These are phyloP conservation scores for Phialophora macrospora DNA, from an alignment of 2,329 filamentous ascomycete species.

Conservation along the genomic window DNA sequence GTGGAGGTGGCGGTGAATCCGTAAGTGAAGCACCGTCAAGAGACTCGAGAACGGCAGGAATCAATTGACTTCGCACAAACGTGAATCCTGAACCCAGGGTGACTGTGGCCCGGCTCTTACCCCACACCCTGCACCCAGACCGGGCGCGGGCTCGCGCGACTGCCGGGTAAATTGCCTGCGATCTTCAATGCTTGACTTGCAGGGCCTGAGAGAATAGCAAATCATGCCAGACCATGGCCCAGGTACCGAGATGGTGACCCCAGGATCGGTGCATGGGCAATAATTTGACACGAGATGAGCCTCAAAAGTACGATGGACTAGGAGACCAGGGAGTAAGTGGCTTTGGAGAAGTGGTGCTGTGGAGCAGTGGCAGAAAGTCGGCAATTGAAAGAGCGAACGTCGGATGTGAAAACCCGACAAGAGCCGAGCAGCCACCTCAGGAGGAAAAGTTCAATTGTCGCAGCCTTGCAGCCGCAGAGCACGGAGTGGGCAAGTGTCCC, in stretches of 20 bases:
- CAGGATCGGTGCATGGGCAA: neutral
- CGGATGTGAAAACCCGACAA: constrained; percentile 2
- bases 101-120: constrained; percentile 28
- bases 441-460: neutral
- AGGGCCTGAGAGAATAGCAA: neutral
- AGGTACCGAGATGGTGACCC: neutral
- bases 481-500: neutral
- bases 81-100: constrained; percentile 25
- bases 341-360: neutral
- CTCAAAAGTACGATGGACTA: neutral
- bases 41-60: constrained; percentile 14
- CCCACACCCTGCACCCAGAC: constrained; percentile 19
- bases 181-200: constrained; percentile 5
- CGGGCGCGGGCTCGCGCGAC: neutral
- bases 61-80: constrained; percentile 13
- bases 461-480: constrained; percentile 2
- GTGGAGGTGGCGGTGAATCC: constrained; percentile 13
- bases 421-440: neutral
- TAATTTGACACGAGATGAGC: neutral
- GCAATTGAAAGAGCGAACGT: constrained; percentile 1
- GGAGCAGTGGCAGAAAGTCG: neutral
- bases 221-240: neutral
- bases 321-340: neutral
- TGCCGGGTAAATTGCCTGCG: constrained; percentile 14
- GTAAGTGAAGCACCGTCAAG: constrained; percentile 6